These are phyloP conservation scores for Claviceps lovelessii DNA, from an alignment of 2,329 filamentous ascomycete species.

Conservation along the genomic window DNA sequence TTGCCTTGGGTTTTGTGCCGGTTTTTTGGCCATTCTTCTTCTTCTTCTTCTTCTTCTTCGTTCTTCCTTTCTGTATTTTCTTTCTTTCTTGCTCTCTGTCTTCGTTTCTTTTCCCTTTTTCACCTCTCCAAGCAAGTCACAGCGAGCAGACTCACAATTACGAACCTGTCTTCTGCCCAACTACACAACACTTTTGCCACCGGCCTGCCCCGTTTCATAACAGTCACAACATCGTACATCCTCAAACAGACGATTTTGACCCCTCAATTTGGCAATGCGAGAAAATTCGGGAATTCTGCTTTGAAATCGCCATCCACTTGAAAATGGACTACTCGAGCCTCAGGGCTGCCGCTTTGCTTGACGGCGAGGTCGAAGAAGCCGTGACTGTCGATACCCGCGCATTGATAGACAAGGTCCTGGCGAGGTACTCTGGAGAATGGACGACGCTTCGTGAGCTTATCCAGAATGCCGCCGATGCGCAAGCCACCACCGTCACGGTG, in stretches of 20 bases:
- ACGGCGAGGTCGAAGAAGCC: conserved; percentile 84
- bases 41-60: background rate
- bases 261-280: background rate
- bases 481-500: conserved; percentile 76
- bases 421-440: conserved; percentile 93
- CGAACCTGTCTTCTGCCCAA: background rate
- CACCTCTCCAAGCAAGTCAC: background rate
- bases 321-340: conserved; percentile 61
- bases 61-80: no score
- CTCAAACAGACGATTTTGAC: background rate
- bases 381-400: conserved; percentile 96
- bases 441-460: conserved; percentile 81
- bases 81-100: no score
- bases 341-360: conserved; percentile 72
- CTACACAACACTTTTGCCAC: background rate
- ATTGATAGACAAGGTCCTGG: conserved; percentile 93
- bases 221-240: background rate
- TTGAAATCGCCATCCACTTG: conserved; percentile 1
- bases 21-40: background rate
- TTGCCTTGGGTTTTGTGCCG: background rate
- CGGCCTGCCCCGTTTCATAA: background rate
- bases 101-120: no score
- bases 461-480: conserved; percentile 95
- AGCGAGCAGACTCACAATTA: background rate
- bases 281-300: background rate